Evolutionary conservation across 1,139 yeast species (phyloP).

Genomic region (Pichia sp.): DNA sequence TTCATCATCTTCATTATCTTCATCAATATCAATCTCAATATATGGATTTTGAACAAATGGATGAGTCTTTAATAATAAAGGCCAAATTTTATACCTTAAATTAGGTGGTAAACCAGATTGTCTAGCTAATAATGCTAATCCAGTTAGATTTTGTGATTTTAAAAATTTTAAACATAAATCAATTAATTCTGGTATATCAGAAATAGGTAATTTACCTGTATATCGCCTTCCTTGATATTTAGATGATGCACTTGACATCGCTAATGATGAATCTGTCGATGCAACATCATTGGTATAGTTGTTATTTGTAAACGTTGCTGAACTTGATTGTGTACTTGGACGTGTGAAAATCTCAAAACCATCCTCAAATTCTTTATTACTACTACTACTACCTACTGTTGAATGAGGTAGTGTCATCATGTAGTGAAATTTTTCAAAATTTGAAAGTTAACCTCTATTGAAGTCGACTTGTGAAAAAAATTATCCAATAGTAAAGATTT

Average conservation of each 20-base stretch:
- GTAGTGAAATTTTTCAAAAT: too few relatives aligned
- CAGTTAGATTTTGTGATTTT: constrained; percentile 49
- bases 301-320: neutral
- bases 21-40: constrained; percentile 18
- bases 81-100: constrained; percentile 77
- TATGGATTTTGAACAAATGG: constrained; percentile 76
- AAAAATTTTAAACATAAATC: constrained; percentile 34
- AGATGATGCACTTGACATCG: constrained; percentile 14
- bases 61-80: constrained; percentile 68
- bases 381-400: too few relatives aligned
- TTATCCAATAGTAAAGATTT: neutral
- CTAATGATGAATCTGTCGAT: constrained; percentile 4
- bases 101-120: constrained; percentile 84
- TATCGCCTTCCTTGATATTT: constrained; percentile 21
- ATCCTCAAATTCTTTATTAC: too few relatives aligned
- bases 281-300: neutral
- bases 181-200: constrained; percentile 27
- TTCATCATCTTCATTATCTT: constrained; percentile 17
- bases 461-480: neutral
- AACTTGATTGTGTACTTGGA: neutral
- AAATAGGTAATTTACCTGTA: constrained; percentile 27
- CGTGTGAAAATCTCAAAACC: too few relatives aligned
- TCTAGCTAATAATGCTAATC: constrained; percentile 72
- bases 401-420: too few relatives aligned
- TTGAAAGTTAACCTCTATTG: too few relatives aligned